Percentiles rank a stretch among this genome's conserved stretches.
phyloP scores from a whole-genome alignment of 257 asterid genomes.

The Primulina tabacum region DNA sequence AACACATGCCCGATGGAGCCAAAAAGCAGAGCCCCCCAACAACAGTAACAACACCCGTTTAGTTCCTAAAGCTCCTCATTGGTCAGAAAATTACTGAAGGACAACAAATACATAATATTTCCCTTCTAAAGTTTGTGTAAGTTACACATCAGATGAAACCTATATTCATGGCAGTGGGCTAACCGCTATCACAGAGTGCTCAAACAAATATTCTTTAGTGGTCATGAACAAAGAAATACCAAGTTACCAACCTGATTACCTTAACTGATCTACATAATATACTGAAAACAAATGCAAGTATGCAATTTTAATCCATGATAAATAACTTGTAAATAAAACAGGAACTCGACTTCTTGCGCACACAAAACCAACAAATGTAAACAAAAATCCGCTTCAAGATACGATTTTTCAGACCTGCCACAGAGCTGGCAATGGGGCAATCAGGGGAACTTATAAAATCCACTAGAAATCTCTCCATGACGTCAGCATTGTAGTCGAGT shows the following conservation, averaged over 20 bases:
- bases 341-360: not conserved
- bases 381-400: not conserved
- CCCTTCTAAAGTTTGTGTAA: not conserved
- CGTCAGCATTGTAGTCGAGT: conserved; percentile 74
- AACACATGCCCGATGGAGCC: not conserved
- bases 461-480: conserved; percentile 83
- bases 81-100: not conserved
- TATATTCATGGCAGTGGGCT: not conserved
- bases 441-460: conserved; percentile 66
- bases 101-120: not conserved
- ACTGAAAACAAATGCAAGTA: no score
- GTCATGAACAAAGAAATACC: not conserved
- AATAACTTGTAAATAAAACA: not conserved
- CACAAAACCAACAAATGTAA: not conserved
- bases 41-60: no score
- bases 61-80: not conserved
- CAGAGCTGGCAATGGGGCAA: conserved; percentile 50
- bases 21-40: no score
- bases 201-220: not conserved
- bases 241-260: not conserved
- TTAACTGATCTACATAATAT: not conserved
- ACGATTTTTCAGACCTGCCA: conserved; percentile 37
- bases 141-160: not conserved
- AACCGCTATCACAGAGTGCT: not conserved
- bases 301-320: no score